These are phyloP conservation scores for Russula abietina DNA, from an alignment of 768 basidiomycete genomes.

Conservation along the genomic window DNA sequence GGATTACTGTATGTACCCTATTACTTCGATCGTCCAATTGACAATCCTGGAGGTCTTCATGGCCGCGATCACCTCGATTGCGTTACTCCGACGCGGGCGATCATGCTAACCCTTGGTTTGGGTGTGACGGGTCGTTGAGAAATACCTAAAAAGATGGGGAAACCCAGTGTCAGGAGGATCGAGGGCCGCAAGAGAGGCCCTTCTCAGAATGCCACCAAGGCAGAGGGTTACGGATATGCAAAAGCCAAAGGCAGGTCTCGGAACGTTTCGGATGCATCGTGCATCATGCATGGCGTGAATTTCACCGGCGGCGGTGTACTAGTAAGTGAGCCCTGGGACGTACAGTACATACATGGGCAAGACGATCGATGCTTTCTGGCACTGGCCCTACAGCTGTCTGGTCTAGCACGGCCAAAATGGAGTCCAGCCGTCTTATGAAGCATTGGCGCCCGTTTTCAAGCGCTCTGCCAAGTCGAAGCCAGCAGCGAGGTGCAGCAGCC, in stretches of 20 bases:
- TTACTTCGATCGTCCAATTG: conserved; percentile 12
- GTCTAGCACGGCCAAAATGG: background rate
- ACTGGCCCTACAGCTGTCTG: background rate
- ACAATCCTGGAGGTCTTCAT: conserved; percentile 1
- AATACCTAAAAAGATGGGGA: background rate
- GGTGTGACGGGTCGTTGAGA: background rate
- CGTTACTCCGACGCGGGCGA: background rate
- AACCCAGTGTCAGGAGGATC: background rate
- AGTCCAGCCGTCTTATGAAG: background rate
- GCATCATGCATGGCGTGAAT: conserved; percentile 5
- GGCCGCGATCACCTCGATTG: conserved; percentile 14
- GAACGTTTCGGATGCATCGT: conserved; percentile 15
- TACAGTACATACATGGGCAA: background rate
- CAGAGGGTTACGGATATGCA: conserved; percentile 13
- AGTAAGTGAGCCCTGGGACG: background rate
- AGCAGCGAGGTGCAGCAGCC: conserved; percentile 65
- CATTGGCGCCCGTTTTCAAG: conserved; percentile 29
- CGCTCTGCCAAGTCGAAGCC: conserved; percentile 57
- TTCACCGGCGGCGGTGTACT: conserved; percentile 9
- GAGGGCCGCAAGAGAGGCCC: background rate
- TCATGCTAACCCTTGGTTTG: background rate
- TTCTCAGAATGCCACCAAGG: conserved; percentile 10
- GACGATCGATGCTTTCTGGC: background rate
- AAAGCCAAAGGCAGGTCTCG: background rate
- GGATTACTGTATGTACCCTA: conserved; percentile 16